Evolutionary conservation across 257 asterid species (phyloP).

Genomic region (Salvia splendens): DNA sequence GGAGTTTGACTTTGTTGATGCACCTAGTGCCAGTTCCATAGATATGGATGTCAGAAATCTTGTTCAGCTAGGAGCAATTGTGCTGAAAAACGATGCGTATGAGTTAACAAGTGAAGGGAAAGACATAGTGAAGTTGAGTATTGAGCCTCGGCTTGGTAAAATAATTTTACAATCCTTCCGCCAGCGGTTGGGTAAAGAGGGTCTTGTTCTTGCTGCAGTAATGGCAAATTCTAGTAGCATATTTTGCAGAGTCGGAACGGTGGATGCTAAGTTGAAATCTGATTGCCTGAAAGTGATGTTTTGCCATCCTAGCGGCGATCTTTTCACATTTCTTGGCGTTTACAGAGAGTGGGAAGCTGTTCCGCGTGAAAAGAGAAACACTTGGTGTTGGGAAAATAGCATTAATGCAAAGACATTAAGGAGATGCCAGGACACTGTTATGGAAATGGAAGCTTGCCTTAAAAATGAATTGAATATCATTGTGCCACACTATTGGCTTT

Average conservation of each 20-base stretch:
- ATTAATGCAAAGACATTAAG: conserved; percentile 89
- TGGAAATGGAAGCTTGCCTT: conserved; percentile 75
- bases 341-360: conserved; percentile 78
- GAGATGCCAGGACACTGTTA: conserved; percentile 81
- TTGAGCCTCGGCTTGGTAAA: conserved; percentile 94
- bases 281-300: conserved; percentile 88
- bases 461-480: conserved; percentile 62
- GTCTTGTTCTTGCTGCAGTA: conserved; percentile 89
- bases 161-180: conserved; percentile 64
- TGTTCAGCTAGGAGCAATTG: conserved; percentile 73
- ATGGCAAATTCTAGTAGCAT: conserved; percentile 90
- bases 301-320: conserved; percentile 86
- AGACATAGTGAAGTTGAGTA: conserved; percentile 76
- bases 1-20: conserved; percentile 81
- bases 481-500: conserved; percentile 76
- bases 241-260: conserved; percentile 87
- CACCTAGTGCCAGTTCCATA: conserved; percentile 70
- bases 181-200: conserved; percentile 72
- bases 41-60: conserved; percentile 78
- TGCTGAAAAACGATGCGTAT: conserved; percentile 38
- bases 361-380: conserved; percentile 52
- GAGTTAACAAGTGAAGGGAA: conserved; percentile 66
- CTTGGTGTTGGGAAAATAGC: conserved; percentile 95
- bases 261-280: conserved; percentile 65
- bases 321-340: conserved; percentile 86